Evolutionary conservation across 2,329 filamentous ascomycete species (phyloP), one percentile per base, ranked within the genome.

Genomic region (Verticillium dahliae): DNA sequence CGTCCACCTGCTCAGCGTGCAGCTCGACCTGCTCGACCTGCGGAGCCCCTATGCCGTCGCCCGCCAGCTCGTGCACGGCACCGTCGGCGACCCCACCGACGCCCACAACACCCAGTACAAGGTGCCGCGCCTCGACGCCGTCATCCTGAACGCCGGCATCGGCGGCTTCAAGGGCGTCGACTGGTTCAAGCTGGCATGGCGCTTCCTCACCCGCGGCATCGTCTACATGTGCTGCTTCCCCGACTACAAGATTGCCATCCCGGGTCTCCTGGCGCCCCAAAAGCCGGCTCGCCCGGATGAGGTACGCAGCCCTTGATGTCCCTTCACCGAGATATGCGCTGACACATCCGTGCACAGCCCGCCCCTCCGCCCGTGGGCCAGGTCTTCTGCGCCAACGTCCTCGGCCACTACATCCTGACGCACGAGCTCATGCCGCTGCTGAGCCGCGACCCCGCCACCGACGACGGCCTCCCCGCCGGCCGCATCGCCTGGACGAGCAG

Each of bases 351-450:
- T 31, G 27, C 27, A 54, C 82, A 92, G 71, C 76, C 82, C 14
- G 70, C 74, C 3, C 33, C 87, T 62, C 87, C 89, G 0, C 76
- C 79, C 5, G 78, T 99, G 0, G 93, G 92, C 3, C 83, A 91
- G 67, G 86, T 97, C 18, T 99, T 98, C 73, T 90, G 89, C 72
- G 89, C 94, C 58, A 98, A 98, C 71, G 84, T 97, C 35, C 98
- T 99, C 71, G 95, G 95, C 0, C 95, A 99, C 77, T 98, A 99
- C 73, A 78, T 97, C 70, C 85, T 99, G 31, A 85, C 86, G 15
- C 93, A 97, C 73, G 86, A 89, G 70, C 82, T 98, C 11, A 82
- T 90, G 67, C 89, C 91, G 0, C 79, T 97, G 11, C 82, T 99
- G 67, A 77, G 79, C 68, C 78, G 85, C 58, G 71, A 70, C 15